Percentiles rank a stretch among this genome's conserved stretches.
Conservation (phyloP, 2,329 filamentous ascomycete genomes). For the Fusarium albidum region DNA sequence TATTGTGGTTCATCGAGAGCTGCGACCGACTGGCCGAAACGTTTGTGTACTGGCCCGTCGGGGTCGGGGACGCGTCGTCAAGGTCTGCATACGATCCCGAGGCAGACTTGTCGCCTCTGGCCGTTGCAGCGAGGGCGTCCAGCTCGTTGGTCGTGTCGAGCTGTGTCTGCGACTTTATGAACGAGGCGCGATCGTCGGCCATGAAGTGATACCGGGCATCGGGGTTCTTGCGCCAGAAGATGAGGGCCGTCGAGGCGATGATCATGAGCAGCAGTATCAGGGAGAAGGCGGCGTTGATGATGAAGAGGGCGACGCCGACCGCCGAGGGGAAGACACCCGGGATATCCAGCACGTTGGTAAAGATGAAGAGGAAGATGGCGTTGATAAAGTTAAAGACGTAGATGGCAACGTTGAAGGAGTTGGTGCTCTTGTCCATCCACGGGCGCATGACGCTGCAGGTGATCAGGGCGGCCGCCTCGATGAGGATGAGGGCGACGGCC, state of each 20-base stretch:
- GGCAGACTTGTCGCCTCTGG: constrained; percentile 71
- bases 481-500: constrained; percentile 81
- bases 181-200: constrained; percentile 93
- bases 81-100: too few species aligned
- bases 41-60: too few species aligned
- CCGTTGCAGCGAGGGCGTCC: constrained; percentile 89
- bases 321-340: constrained; percentile 85
- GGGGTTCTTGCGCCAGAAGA: constrained; percentile 92
- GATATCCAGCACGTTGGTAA: constrained; percentile 85
- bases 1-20: too few species aligned
- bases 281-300: constrained; percentile 85
- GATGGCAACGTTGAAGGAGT: constrained; percentile 94
- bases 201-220: constrained; percentile 95
- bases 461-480: constrained; percentile 82
- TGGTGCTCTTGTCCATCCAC: constrained; percentile 99
- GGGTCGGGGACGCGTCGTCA: too few species aligned
- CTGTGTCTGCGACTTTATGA: constrained; percentile 94
- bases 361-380: constrained; percentile 86
- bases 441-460: constrained; percentile 81
- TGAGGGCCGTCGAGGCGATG: constrained; percentile 64
- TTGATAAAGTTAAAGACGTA: constrained; percentile 90
- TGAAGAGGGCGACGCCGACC: constrained; percentile 88
- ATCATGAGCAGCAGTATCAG: constrained; percentile 85
- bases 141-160: constrained; percentile 81
- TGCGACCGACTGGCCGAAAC: too few species aligned